A percentile compares a stretch with the other conserved stretches of the same genome.
These are phyloP conservation scores for Erythrobasidium yunnanense DNA, from an alignment of 768 basidiomycete species.

Conservation along the genomic window DNA sequence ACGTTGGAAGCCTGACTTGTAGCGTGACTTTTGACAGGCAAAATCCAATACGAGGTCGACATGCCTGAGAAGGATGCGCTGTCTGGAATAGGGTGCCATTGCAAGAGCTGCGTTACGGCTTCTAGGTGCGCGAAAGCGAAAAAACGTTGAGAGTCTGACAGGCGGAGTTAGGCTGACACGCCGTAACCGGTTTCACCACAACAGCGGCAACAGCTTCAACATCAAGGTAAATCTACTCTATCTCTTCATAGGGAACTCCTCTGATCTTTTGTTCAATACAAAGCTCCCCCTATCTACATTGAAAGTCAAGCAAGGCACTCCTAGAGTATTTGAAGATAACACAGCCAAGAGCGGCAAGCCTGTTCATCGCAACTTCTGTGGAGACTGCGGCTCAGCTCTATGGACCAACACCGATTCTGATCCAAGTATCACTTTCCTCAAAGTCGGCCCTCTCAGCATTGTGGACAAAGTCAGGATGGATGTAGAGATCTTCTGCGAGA, in stretches of 20 bases:
- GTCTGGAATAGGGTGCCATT: slow-evolving; percentile 5
- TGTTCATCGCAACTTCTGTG: slow-evolving; percentile 24
- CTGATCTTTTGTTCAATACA: no score
- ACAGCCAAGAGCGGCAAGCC: slow-evolving; percentile 13
- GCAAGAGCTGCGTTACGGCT: neutral
- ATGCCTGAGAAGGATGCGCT: slow-evolving; percentile 10
- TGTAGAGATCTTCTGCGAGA: slow-evolving; percentile 1
- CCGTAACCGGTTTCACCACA: neutral
- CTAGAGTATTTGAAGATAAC: neutral
- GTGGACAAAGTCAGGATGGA: slow-evolving; percentile 7
- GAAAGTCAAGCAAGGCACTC: neutral
- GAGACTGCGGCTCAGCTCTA: slow-evolving; percentile 20
- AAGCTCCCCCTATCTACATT: neutral
- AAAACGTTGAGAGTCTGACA: no score
- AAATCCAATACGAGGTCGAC: slow-evolving; percentile 4
- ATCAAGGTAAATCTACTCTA: neutral
- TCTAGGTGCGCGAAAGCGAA: neutral
- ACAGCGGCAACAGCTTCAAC: slow-evolving; percentile 15
- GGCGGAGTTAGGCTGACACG: neutral
- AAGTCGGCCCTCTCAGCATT: slow-evolving; percentile 9
- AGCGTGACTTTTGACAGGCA: neutral
- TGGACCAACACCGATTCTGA: neutral
- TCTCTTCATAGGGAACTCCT: no score
- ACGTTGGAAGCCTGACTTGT: neutral
- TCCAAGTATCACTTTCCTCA: slow-evolving; percentile 7